Evolutionary conservation across 1,284 basidiomycete species (phyloP).

Genomic region (Sporisorium sorghi): DNA sequence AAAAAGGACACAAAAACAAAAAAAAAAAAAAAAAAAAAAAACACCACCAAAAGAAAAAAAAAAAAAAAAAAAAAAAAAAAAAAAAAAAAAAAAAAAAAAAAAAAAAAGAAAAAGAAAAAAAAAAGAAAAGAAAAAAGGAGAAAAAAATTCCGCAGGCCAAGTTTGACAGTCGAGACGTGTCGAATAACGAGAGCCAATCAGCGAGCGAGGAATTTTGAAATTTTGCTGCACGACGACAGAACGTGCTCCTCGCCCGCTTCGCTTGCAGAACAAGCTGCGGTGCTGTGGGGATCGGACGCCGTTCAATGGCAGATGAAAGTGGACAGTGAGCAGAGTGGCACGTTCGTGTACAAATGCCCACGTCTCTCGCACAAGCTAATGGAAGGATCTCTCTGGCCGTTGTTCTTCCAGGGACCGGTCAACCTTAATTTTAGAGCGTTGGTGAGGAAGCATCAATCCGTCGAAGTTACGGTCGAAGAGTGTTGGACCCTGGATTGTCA

Average conservation of each 20-base stretch:
- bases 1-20: too few relatives aligned
- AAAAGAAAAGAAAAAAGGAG: too few relatives aligned
- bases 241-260: conserved; percentile 21
- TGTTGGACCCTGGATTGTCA: conserved; percentile 1
- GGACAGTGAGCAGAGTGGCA: neutral
- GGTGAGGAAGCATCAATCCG: neutral
- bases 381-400: neutral
- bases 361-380: neutral
- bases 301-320: neutral
- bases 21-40: too few relatives aligned
- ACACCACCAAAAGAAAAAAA: too few relatives aligned
- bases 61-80: too few relatives aligned
- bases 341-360: neutral
- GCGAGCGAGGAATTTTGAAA: conserved; percentile 1
- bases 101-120: too few relatives aligned
- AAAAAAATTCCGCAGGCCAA: conserved; percentile 3
- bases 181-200: conserved; percentile 17
- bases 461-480: neutral
- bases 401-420: neutral
- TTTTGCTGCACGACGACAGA: conserved; percentile 19
- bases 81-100: too few relatives aligned
- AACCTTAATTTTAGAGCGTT: neutral
- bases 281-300: neutral
- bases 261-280: neutral
- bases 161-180: conserved; percentile 23